These are phyloP conservation scores for Crotalaria pallida DNA, from an alignment of 306 rosid genomes.

Conservation along the genomic window DNA sequence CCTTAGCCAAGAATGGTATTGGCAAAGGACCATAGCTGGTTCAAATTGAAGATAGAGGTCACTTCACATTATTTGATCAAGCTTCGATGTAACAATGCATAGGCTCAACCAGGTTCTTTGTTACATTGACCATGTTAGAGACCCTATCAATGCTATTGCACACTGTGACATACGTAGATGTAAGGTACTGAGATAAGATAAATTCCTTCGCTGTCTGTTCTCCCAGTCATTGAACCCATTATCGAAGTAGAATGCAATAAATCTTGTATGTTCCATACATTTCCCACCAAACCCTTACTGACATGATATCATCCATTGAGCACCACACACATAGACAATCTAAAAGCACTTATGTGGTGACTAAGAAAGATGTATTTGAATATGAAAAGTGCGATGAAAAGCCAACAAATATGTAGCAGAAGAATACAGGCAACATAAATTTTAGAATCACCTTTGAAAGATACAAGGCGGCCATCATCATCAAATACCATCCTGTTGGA, in stretches of 20 bases:
- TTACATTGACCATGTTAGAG: neutral
- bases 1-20: neutral
- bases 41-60: neutral
- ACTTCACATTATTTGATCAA: neutral
- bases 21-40: neutral
- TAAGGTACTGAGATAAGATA: neutral
- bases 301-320: no score
- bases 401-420: neutral
- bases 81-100: neutral
- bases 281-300: neutral
- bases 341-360: neutral
- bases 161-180: no score
- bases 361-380: constrained; percentile 4
- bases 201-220: neutral
- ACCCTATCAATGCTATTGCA: neutral
- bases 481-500: constrained; percentile 85
- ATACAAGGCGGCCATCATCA: constrained; percentile 50
- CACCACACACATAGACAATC: no score
- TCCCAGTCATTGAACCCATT: neutral
- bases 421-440: neutral
- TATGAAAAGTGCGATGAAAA: neutral
- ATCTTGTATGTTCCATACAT: neutral
- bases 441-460: constrained; percentile 67
- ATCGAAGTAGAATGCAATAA: neutral
- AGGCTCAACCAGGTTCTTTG: neutral